Conservation (phyloP, 1,284 basidiomycete genomes). For the Clitocybe nebularis region DNA sequence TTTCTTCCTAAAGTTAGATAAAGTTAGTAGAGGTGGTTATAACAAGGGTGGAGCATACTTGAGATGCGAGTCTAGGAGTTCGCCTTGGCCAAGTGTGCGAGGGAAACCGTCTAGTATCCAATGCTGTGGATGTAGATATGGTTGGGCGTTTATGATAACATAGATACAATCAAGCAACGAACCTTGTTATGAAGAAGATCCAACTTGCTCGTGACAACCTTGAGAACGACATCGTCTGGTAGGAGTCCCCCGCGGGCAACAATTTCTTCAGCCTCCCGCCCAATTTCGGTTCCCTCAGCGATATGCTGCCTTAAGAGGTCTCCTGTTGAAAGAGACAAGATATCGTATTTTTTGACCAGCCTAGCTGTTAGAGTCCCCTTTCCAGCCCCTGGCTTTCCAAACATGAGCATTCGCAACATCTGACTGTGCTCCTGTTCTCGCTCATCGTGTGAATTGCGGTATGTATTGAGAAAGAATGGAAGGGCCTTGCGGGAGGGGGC, state of each 20-base stretch:
- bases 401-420: constrained; percentile 73
- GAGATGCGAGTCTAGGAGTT: constrained; percentile 76
- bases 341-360: constrained; percentile 73
- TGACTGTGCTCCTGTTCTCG: constrained; percentile 32
- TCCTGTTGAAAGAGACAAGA: constrained; percentile 73
- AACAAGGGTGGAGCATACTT: constrained; percentile 37
- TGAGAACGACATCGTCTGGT: constrained; percentile 76
- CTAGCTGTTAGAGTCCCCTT: constrained; percentile 76
- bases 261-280: constrained; percentile 68
- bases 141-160: constrained; percentile 3
- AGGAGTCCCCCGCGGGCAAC: constrained; percentile 74
- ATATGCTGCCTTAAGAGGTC: constrained; percentile 82
- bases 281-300: constrained; percentile 66
- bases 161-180: constrained; percentile 12
- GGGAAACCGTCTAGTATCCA: constrained; percentile 99
- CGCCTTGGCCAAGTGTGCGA: constrained; percentile 86
- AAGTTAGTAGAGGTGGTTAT: constrained; percentile 3
- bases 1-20: constrained; percentile 40
- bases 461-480: constrained; percentile 47
- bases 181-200: constrained; percentile 67
- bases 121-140: constrained; percentile 39
- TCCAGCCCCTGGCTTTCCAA: constrained; percentile 78
- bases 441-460: constrained; percentile 26
- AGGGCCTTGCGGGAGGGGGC: constrained; percentile 39
- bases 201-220: constrained; percentile 69